Evolutionary conservation across 108 stramenopile species (phyloP).

Genomic region (Nitzschia sp.): DNA sequence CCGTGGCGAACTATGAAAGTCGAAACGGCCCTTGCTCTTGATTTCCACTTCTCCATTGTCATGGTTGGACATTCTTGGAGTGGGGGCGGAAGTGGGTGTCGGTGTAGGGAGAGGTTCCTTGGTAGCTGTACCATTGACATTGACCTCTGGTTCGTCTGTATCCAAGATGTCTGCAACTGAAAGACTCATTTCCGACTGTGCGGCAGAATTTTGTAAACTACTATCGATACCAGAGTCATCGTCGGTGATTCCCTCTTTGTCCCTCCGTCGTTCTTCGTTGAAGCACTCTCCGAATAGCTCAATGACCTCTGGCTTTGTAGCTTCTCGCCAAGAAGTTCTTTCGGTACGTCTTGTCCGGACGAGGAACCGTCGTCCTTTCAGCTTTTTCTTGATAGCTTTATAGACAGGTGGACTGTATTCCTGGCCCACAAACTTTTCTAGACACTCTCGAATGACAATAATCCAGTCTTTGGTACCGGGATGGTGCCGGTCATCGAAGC

Average conservation of each 20-base stretch:
- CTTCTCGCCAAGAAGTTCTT: conserved; percentile 30
- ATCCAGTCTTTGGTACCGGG: conserved; percentile 27
- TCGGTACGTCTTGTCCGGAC: conserved; percentile 12
- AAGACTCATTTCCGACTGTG: conserved; percentile 16
- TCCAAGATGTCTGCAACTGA: conserved; percentile 5
- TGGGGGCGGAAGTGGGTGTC: conserved; percentile 4
- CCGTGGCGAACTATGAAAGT: not conserved
- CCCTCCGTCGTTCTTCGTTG: conserved; percentile 20
- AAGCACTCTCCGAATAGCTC: conserved; percentile 25
- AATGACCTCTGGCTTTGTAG: conserved; percentile 29
- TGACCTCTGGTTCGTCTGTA: not conserved
- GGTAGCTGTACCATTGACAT: not conserved
- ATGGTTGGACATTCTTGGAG: conserved; percentile 8
- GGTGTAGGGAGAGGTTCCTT: not conserved
- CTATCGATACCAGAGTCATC: conserved; percentile 27
- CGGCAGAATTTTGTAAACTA: conserved; percentile 29
- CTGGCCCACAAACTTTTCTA: conserved; percentile 9
- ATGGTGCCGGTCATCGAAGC: conserved; percentile 30
- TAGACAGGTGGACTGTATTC: conserved; percentile 30
- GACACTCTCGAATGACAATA: conserved; percentile 13
- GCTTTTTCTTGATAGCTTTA: conserved; percentile 26
- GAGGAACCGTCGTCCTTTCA: conserved; percentile 31
- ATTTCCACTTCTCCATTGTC: not conserved
- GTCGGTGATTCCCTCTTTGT: conserved; percentile 18
- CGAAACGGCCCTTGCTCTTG: too few relatives aligned